Evolutionary conservation across 1,139 yeast species (phyloP), one percentile per base, ranked within the genome.

Genomic region (Geotrichum carabidarum): DNA sequence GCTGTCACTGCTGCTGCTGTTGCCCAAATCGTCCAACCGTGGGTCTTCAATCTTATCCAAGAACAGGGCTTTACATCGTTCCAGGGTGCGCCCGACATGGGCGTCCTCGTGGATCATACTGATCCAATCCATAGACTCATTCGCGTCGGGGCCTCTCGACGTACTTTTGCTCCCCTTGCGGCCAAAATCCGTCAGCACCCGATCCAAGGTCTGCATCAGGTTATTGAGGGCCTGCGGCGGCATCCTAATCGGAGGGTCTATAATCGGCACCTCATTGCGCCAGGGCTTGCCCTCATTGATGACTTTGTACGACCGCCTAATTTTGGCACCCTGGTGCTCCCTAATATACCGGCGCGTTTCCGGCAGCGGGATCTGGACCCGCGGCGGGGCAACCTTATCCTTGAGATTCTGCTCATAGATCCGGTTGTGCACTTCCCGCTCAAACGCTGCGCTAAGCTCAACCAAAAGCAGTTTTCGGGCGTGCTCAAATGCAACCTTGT

Each of bases 381-480:
- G 27, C 5, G 27, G 27, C 3, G 15, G 27, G 1, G 22, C 36
- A 7, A 7, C 9, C 17, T 18, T 18, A 2, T 38, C 38, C 8
- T 3, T 12, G 2, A 27, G 32, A 40, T 57, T 55, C 18, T 50
- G 56, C 17, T 48, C 49, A 17, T 57, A 55, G 31, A 64, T 58
- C 18, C 59, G 59, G n/a, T 44, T 31, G 41, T 62, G 51, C n/a
- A 63, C 57, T 8, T 36, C 41, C 12, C 58, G 56, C 46, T 64
- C 61, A 47, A 62, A 65, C 1, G 56, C 47, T 1, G 67, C 60
- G 51, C 63, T 57, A 18, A 60, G 7, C 53, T 65, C 68, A 44
- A 56, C 57, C 17, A 53, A 35, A 5, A 65, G 51, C 8, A 57
- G 46, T 18, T 50, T 51, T 30, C 57, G 47, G 4, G 52, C 52